phyloP scores from a whole-genome alignment of 2,329 filamentous ascomycete species.

The Elsinoe fawcettii region DNA sequence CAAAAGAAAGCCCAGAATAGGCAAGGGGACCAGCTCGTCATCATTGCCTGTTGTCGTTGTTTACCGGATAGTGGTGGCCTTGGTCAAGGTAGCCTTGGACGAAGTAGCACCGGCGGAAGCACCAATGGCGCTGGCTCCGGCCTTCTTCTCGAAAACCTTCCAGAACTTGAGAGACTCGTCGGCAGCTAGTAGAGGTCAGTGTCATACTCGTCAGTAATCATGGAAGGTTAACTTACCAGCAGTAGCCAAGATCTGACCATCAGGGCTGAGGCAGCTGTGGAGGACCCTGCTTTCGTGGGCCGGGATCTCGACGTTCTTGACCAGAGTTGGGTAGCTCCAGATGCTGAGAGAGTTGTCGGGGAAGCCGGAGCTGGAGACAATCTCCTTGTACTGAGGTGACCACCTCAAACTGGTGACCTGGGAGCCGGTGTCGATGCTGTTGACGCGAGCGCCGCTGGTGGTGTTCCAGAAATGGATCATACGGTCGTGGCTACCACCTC shows the following conservation, averaged over 20 bases:
- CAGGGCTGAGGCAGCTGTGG: conserved; percentile 92
- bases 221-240: conserved; percentile 51
- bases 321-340: conserved; percentile 96
- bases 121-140: conserved; percentile 59
- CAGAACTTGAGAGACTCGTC: conserved; percentile 99
- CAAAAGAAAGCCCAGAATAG: conserved; percentile 5
- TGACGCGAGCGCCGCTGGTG: conserved; percentile 91
- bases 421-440: conserved; percentile 97
- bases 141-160: conserved; percentile 99
- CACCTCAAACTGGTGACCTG: conserved; percentile 95
- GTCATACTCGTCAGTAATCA: conserved; percentile 15
- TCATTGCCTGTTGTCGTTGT: conserved; percentile 11
- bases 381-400: conserved; percentile 96
- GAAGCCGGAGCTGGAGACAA: conserved; percentile 94
- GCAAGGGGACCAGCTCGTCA: neutral
- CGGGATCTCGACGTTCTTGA: conserved; percentile 95
- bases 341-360: conserved; percentile 99
- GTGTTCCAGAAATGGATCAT: conserved; percentile 99
- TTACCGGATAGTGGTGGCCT: conserved; percentile 69
- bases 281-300: conserved; percentile 95
- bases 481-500: conserved; percentile 90
- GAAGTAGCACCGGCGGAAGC: conserved; percentile 59
- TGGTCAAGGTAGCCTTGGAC: conserved; percentile 74
- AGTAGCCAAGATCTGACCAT: conserved; percentile 95
- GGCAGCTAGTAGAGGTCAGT: conserved; percentile 52